Conservation (phyloP, 768 basidiomycete species). For the Auricularia sp. region DNA sequence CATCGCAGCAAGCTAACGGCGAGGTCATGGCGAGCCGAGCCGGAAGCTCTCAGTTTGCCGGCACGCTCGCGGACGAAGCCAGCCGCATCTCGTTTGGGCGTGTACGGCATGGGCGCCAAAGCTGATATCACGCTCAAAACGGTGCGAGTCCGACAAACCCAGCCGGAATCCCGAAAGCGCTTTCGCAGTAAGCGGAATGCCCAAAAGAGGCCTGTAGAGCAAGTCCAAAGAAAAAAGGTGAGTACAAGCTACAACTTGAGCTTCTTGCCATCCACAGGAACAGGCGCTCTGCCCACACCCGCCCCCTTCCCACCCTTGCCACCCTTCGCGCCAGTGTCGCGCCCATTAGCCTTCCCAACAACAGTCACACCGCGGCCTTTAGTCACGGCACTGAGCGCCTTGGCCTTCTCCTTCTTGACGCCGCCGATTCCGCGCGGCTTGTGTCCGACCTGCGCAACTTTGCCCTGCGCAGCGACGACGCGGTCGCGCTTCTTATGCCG, state of each 20-base stretch:
- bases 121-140: too few relatives aligned
- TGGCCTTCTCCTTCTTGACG: constrained; percentile 76
- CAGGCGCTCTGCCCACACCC: not conserved
- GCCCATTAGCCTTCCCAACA: constrained; percentile 52
- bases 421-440: constrained; percentile 34
- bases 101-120: too few relatives aligned
- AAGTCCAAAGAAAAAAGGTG: too few relatives aligned
- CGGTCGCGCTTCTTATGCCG: constrained; percentile 59
- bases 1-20: too few relatives aligned
- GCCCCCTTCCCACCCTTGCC: not conserved
- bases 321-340: not conserved
- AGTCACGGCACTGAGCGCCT: constrained; percentile 73
- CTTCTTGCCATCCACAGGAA: constrained; percentile 17
- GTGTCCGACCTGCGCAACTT: constrained; percentile 39
- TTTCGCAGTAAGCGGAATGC: too few relatives aligned
- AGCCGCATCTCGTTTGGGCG: too few relatives aligned
- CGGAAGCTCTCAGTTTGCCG: too few relatives aligned
- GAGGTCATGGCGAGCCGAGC: too few relatives aligned
- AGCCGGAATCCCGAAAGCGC: too few relatives aligned
- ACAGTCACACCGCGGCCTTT: constrained; percentile 80
- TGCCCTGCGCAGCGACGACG: constrained; percentile 57
- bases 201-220: too few relatives aligned
- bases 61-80: too few relatives aligned
- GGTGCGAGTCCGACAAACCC: too few relatives aligned
- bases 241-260: not conserved